Base-by-base conservation (phyloP, 352 stramenopile genomes). In the Globisporangium emineosum region DNA sequence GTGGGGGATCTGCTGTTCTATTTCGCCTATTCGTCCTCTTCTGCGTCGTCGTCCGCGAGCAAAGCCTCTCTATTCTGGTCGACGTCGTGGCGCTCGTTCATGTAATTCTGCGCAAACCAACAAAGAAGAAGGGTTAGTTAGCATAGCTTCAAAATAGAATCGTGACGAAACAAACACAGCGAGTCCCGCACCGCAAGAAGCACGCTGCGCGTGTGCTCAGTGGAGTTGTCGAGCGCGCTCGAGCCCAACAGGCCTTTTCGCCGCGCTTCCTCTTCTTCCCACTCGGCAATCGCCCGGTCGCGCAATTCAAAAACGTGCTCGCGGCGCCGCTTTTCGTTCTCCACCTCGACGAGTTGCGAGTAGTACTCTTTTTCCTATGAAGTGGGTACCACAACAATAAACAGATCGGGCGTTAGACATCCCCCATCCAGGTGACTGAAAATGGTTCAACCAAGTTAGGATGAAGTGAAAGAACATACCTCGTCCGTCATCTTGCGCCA, bases 401-500 rank as follows among this genome's bases (percentile, higher is more conserved):
- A 47, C 29, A 47, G 21, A 17, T 12, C 2, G 8, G 40, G 17
- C 21, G 17, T 45, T n/a, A 45, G 6, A 47, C 40, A 21, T 45
- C n/a, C 6, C 6, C n/a, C 5, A 21, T 8, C 19, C 17, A 23
- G 23, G 8, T 5, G 6, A 9, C 5, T 21, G 32, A 30, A 54
- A 33, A 12, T 6, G 21, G 17, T 30, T 37, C 25, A 43, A 15
- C n/a, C 55, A 29, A 10, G 49, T 29, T 17, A 27, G 45, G 19
- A 52, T 15, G n/a, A 52, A n/a, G n/a, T n/a, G n/a, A n/a, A n/a
- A n/a, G n/a, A n/a, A n/a, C 19, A 52, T 29, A 86, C 77, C 71
- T 93, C 84, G 50, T 93, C 84, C 3, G 77, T 86, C 65, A 78
- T 87, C 60, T 87, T 91, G 62, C 84, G 84, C 84, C 84, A 93